Conservation (phyloP, 2,329 filamentous ascomycete genomes). For the Plenodomus biglobosus region DNA sequence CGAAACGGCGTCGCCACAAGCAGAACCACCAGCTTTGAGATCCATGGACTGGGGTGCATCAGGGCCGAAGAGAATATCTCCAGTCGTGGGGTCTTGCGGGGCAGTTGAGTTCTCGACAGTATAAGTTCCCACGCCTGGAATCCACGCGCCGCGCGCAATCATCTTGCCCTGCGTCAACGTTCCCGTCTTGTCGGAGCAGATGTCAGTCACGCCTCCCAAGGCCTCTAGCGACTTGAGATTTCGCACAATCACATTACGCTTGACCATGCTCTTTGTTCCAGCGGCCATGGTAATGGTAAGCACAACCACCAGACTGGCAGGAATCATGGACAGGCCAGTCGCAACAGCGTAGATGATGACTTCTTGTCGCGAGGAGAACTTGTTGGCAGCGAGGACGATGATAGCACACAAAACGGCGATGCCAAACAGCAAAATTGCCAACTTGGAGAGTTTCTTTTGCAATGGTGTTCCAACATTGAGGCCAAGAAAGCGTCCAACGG, state of each 20-base stretch:
- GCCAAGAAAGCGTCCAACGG: conserved; percentile 44
- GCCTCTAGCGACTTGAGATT: conserved; percentile 43
- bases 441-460: conserved; percentile 42
- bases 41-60: conserved; percentile 32
- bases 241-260: conserved; percentile 39
- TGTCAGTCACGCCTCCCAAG: conserved; percentile 44
- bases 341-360: conserved; percentile 47
- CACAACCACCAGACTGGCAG: conserved; percentile 42
- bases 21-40: conserved; percentile 20
- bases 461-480: conserved; percentile 45
- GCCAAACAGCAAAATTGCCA: conserved; percentile 40
- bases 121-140: conserved; percentile 43
- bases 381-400: conserved; percentile 46
- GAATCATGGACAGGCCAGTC: conserved; percentile 45
- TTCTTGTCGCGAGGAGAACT: conserved; percentile 43
- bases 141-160: conserved; percentile 43
- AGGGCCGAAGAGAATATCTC: conserved; percentile 29
- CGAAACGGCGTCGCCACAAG: conserved; percentile 13
- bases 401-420: conserved; percentile 44
- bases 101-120: conserved; percentile 40
- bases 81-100: conserved; percentile 39
- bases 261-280: conserved; percentile 43
- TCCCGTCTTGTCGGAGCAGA: conserved; percentile 57
- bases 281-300: conserved; percentile 46
- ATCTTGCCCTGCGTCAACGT: conserved; percentile 44